Base-by-base conservation (phyloP, 2,329 filamentous ascomycete species). In the Fusarium robinianum region DNA sequence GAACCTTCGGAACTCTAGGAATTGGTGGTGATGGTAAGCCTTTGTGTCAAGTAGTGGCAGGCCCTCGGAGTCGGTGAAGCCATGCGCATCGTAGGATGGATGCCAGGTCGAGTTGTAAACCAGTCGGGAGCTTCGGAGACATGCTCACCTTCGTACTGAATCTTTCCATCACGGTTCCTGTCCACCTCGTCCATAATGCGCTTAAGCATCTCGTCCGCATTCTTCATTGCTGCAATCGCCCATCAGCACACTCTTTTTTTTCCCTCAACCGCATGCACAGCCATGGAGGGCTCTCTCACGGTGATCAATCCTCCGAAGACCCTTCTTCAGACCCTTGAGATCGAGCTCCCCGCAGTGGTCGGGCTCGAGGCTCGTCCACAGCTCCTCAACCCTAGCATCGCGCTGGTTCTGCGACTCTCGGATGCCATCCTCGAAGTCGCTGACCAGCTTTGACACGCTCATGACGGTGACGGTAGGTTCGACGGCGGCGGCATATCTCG, bases 291-390 rank as follows among this genome's bases (percentile, higher is more conserved):
- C 37, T 35, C 32, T 51, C 75, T 71, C 65, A 95, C 90, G 94
- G 68, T 99, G 94, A 68, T 97, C 91, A 63, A 97, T 90, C 69
- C 84, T 88, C 67, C 78, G 83, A 64, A 99, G 72, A 4, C 92
- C 94, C 71, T 84, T 88, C 72, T 91, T 87, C 58, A 99, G 74
- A 21, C 84, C 90, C 67, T 86, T 84, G 55, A 95, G 75, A 70
- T 97, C 91, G 60, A 99, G 77, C 67, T 89, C 84, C 46, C 89
- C 89, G 60, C 85, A 84, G 46, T 79, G 78, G 55, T 83, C 80
- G 55, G 85, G 85, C 68, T 95, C 90, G 57, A 99, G 80, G 62
- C 81, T 84, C 65, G 74, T 76, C 91, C 92, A 97, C 63, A 97
- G 81, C 67, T 84, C 79, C 72, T 90, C 85, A 61, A 96, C 81